phyloP scores from a whole-genome alignment of 2,329 filamentous ascomycete genomes.

The Talaromyces funiculosus region DNA sequence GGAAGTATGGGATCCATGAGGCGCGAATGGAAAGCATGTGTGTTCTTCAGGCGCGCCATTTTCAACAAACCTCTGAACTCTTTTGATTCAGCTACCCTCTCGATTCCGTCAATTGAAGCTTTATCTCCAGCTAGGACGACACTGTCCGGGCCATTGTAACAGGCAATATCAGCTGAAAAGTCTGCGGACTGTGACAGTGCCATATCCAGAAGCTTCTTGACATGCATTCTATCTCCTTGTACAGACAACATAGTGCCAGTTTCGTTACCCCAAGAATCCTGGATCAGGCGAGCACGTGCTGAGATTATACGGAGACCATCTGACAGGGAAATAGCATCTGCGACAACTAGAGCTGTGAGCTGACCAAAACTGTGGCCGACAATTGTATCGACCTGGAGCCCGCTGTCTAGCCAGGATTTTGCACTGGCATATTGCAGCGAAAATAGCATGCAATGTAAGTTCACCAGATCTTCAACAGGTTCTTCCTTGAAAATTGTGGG shows the following conservation, averaged over 20 bases:
- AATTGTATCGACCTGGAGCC: neutral
- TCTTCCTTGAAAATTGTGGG: neutral
- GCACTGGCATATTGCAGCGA: neutral
- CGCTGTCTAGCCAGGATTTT: neutral
- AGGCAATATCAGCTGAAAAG: too few species aligned
- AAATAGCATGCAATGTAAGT: neutral
- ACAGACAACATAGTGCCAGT: too few species aligned
- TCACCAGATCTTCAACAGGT: neutral
- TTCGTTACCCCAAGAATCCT: too few species aligned
- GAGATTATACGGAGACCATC: slow-evolving; percentile 28
- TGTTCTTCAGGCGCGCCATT: too few species aligned
- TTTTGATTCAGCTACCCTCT: neutral
- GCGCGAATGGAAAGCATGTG: neutral
- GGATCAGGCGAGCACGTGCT: slow-evolving; percentile 27
- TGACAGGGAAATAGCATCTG: slow-evolving; percentile 3
- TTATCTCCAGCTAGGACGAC: slow-evolving; percentile 19
- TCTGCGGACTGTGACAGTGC: too few species aligned
- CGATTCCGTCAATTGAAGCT: slow-evolving; percentile 13
- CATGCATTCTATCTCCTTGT: too few species aligned
- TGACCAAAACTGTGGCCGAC: slow-evolving; percentile 18
- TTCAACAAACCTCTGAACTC: too few species aligned
- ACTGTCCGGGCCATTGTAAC: too few species aligned
- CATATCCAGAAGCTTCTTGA: too few species aligned
- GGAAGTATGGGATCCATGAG: neutral
- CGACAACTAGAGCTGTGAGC: slow-evolving; percentile 14